Conservation (phyloP, 192 early-diverging fungal genomes). For the Pecoramyces ruminantium region DNA sequence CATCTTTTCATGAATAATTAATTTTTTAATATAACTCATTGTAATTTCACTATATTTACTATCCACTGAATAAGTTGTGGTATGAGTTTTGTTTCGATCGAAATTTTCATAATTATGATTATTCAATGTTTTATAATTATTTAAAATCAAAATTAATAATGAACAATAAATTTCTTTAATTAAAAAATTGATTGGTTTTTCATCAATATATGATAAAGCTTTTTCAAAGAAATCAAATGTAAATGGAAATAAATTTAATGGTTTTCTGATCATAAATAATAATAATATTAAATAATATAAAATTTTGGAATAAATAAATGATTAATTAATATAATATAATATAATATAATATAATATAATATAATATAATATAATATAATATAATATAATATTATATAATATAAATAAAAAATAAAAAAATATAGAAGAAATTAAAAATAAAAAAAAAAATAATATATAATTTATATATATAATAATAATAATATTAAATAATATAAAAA, state of each 20-base stretch:
- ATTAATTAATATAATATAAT: too few relatives aligned
- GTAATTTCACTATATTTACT: background rate
- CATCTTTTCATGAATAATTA: background rate
- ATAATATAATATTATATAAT: too few relatives aligned
- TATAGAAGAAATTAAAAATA: too few relatives aligned
- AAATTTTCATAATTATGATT: conserved; percentile 6
- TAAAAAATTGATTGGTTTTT: background rate
- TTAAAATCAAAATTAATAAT: conserved; percentile 22
- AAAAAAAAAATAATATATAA: too few relatives aligned
- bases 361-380: too few relatives aligned
- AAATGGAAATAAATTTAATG: conserved; percentile 48
- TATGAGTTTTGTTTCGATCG: background rate
- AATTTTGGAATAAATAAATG: conserved; percentile 4
- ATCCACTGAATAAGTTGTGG: background rate
- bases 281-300: conserved; percentile 13
- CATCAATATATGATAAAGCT: conserved; percentile 28
- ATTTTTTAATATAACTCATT: background rate
- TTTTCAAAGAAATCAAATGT: conserved; percentile 63
- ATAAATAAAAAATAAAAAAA: too few relatives aligned
- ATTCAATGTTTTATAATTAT: conserved; percentile 10
- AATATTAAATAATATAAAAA: conserved; percentile 1
- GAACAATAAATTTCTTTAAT: conserved; percentile 7
- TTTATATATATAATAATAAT: too few relatives aligned
- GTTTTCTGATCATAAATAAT: conserved; percentile 27
- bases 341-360: too few relatives aligned